Conservation (phyloP, 257 asterid species). For the Phtheirospermum japonicum region DNA sequence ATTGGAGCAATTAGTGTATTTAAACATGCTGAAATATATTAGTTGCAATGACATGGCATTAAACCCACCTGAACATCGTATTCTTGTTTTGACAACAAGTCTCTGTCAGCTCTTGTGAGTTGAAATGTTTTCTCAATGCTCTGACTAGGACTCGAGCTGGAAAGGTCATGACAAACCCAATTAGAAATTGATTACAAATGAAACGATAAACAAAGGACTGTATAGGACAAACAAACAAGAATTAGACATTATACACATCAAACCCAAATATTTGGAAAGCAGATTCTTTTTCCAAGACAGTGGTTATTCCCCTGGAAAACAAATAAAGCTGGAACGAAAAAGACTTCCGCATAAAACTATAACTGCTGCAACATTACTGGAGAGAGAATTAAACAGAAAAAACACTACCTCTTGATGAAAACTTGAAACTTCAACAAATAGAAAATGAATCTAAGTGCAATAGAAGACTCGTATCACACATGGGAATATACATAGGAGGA, state of each 20-base stretch:
- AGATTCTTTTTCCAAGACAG: conserved; percentile 1
- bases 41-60: conserved; percentile 22
- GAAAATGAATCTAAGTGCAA: not conserved
- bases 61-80: conserved; percentile 84
- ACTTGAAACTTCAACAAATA: conserved; percentile 5
- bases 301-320: not conserved
- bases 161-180: conserved; percentile 16
- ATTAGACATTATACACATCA: conserved; percentile 11
- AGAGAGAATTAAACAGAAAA: not conserved
- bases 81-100: conserved; percentile 73
- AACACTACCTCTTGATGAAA: not conserved
- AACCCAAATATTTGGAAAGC: conserved; percentile 10
- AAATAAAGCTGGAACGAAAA: conserved; percentile 12
- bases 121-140: conserved; percentile 84
- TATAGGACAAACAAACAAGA: conserved; percentile 12
- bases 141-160: conserved; percentile 81
- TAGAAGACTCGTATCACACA: conserved; percentile 8
- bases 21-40: conserved; percentile 19
- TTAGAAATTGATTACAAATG: conserved; percentile 12
- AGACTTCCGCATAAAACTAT: conserved; percentile 3
- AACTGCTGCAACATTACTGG: not conserved
- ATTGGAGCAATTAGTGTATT: conserved; percentile 17
- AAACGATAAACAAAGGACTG: conserved; percentile 20
- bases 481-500: not conserved
- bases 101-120: conserved; percentile 79